phyloP scores from a whole-genome alignment of 2,329 filamentous ascomycete genomes.

The Trichoderma harzianum region DNA sequence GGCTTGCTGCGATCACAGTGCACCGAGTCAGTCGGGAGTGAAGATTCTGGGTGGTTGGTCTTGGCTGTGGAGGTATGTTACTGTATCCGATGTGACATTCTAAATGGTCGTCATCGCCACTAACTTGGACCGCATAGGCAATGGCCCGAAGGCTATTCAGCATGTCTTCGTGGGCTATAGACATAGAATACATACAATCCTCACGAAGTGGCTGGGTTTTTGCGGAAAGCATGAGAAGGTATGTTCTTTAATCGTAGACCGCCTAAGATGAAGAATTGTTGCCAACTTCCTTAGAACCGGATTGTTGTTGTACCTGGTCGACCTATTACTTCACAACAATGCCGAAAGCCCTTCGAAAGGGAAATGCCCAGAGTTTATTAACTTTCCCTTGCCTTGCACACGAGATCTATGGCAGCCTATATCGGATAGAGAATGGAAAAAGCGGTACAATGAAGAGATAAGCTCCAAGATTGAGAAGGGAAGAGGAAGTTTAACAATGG shows the following conservation, averaged over 20 bases:
- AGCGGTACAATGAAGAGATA: not conserved
- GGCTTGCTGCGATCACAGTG: not conserved
- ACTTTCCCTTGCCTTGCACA: slow-evolving; percentile 3
- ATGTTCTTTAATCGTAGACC: not conserved
- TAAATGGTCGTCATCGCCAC: not conserved
- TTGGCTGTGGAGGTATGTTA: not conserved
- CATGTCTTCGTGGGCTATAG: not conserved
- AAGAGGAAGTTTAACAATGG: not conserved
- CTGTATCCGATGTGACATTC: not conserved
- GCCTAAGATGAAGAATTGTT: not conserved
- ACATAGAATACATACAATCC: not conserved
- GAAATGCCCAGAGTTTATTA: slow-evolving; percentile 1
- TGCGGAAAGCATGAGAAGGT: not conserved
- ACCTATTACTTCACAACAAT: not conserved
- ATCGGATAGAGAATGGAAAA: slow-evolving; percentile 7
- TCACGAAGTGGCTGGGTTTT: not conserved
- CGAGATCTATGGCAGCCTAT: slow-evolving; percentile 4
- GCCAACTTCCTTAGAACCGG: not conserved
- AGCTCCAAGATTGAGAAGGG: not conserved
- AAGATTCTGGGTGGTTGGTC: not conserved
- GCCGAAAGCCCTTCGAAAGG: not conserved
- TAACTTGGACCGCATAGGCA: not conserved
- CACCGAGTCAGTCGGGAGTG: not conserved
- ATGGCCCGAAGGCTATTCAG: not conserved
- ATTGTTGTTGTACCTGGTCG: not conserved